Conservation (phyloP, 2,329 filamentous ascomycete species). For the Bipolaris bicolor region DNA sequence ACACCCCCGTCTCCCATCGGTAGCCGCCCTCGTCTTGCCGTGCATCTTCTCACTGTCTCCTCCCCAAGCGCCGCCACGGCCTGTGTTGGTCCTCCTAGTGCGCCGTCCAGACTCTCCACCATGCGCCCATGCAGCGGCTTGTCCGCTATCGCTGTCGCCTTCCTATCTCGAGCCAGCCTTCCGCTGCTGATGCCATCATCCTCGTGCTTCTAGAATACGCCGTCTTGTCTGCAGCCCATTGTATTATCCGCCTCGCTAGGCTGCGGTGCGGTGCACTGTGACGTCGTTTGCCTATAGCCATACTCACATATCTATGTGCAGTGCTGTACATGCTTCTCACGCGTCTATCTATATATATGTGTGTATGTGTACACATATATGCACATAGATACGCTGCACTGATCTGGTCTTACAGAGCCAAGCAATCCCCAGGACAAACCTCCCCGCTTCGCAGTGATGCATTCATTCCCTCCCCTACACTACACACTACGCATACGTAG, state of each 20-base stretch:
- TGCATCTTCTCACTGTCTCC: not conserved
- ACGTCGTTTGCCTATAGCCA: not conserved
- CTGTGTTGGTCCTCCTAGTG: slow-evolving; percentile 18
- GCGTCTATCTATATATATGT: no score
- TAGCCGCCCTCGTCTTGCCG: not conserved
- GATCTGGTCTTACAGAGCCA: not conserved
- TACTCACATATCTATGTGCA: no score
- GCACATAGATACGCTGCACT: not conserved
- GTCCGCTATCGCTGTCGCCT: slow-evolving; percentile 16
- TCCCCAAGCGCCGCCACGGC: slow-evolving; percentile 8
- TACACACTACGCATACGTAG: not conserved
- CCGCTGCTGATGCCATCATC: slow-evolving; percentile 10
- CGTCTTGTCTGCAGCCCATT: not conserved
- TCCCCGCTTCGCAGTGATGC: not conserved
- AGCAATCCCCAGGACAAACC: not conserved
- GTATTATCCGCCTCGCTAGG: not conserved
- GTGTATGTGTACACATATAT: no score
- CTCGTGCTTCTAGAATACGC: no score
- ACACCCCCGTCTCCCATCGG: not conserved
- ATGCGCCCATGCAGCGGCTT: slow-evolving; percentile 11
- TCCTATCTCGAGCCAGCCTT: slow-evolving; percentile 16
- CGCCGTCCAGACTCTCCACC: slow-evolving; percentile 25
- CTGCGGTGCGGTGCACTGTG: not conserved
- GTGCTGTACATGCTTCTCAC: no score
- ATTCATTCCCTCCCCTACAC: no score